Conservation (phyloP, 2,329 filamentous ascomycete species). For the Thermothelomyces thermophilus region DNA sequence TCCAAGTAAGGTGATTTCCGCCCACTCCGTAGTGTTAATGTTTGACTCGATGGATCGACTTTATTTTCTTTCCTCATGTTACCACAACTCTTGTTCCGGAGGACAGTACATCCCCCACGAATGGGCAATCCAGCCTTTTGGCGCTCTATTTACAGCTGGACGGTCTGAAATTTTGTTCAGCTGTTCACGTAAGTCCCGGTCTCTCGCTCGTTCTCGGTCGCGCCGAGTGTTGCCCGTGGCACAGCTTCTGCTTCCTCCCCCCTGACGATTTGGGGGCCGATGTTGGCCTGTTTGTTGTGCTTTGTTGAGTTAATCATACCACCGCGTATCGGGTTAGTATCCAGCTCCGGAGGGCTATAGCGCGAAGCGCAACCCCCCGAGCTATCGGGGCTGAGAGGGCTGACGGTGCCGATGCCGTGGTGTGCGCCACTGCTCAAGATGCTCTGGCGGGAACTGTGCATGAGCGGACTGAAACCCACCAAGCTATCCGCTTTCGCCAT, state of each 20-base stretch:
- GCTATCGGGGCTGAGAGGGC: not conserved
- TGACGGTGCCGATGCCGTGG: not conserved
- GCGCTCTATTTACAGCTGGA: conserved; percentile 11
- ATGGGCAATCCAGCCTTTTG: not conserved
- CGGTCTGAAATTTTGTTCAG: conserved; percentile 20
- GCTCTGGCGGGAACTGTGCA: conserved; percentile 2
- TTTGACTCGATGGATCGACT: too few species aligned
- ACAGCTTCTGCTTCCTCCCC: not conserved
- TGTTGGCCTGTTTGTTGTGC: not conserved
- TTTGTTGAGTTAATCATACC: not conserved
- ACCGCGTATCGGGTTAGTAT: conserved; percentile 6
- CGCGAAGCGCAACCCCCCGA: not conserved
- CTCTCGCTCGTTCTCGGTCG: conserved; percentile 22
- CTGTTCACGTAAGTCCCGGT: conserved; percentile 26
- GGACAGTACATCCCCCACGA: not conserved
- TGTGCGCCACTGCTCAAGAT: not conserved
- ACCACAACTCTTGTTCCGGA: too few species aligned
- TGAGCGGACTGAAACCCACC: not conserved
- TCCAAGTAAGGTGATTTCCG: not conserved
- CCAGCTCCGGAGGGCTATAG: conserved; percentile 12
- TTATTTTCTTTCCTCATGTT: too few species aligned
- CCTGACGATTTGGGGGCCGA: not conserved
- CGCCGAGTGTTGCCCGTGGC: conserved; percentile 25
- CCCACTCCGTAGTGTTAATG: not conserved
- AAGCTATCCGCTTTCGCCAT: conserved; percentile 14